These are phyloP conservation scores for Botrytis paeoniae DNA, from an alignment of 2,329 filamentous ascomycete genomes.

Conservation along the genomic window DNA sequence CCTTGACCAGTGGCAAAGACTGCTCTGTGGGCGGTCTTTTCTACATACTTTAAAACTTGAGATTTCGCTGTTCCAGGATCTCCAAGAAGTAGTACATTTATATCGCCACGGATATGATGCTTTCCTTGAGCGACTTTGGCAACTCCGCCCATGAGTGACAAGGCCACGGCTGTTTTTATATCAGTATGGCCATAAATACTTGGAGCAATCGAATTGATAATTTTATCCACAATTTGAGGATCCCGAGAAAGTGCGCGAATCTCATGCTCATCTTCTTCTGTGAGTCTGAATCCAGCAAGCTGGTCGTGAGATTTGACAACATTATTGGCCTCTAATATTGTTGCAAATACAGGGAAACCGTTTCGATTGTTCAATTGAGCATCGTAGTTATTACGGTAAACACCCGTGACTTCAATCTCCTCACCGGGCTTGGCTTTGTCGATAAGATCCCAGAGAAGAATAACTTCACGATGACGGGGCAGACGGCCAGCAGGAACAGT, in stretches of 20 bases:
- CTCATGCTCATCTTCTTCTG: constrained; percentile 87
- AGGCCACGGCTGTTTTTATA: constrained; percentile 93
- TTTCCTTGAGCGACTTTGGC: constrained; percentile 86
- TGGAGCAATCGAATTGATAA: constrained; percentile 88
- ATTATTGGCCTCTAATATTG: constrained; percentile 95
- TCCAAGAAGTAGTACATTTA: constrained; percentile 93
- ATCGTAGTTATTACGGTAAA: constrained; percentile 98
- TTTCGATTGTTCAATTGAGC: constrained; percentile 98
- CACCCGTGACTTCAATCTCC: constrained; percentile 94
- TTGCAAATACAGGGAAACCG: constrained; percentile 96
- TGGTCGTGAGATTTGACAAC: constrained; percentile 97
- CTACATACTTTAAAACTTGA: constrained; percentile 93
- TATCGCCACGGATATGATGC: constrained; percentile 91
- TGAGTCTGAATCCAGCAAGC: constrained; percentile 91
- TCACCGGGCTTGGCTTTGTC: constrained; percentile 96
- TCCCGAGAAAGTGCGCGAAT: constrained; percentile 88
- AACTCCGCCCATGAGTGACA: constrained; percentile 93
- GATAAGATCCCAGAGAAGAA: constrained; percentile 94
- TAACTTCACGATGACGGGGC: constrained; percentile 88
- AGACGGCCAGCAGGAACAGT: constrained; percentile 94
- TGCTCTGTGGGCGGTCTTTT: constrained; percentile 93
- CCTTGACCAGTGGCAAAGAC: constrained; percentile 98
- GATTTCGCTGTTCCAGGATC: constrained; percentile 98
- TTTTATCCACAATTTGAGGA: constrained; percentile 86
- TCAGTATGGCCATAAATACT: constrained; percentile 97